These are phyloP conservation scores for Atkinsonella texensis DNA, from an alignment of 2,329 filamentous ascomycete species.

Conservation along the genomic window DNA sequence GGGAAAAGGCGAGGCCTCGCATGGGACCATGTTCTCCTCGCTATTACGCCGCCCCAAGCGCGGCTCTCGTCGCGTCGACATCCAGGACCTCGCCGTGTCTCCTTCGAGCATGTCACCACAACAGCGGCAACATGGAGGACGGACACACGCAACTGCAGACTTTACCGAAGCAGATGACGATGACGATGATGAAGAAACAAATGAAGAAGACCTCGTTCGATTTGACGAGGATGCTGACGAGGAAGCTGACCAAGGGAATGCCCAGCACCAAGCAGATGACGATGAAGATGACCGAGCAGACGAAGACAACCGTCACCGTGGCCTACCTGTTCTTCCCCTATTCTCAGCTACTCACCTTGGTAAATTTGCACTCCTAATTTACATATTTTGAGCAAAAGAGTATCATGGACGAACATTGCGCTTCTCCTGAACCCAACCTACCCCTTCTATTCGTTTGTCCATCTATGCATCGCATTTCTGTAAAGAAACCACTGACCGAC, in stretches of 20 bases:
- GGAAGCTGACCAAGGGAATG: conserved; percentile 29
- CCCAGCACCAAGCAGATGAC: conserved; percentile 35
- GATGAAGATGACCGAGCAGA: conserved; percentile 37
- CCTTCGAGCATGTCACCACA: conserved; percentile 18
- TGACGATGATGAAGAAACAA: conserved; percentile 28
- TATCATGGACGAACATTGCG: not conserved
- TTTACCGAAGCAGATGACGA: conserved; percentile 52
- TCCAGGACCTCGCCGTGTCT: conserved; percentile 18
- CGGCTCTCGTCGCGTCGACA: conserved; percentile 21
- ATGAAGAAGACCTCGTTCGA: conserved; percentile 19
- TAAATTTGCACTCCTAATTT: conserved; percentile 22
- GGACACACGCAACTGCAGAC: conserved; percentile 47
- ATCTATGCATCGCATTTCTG: not conserved
- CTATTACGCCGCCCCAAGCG: conserved; percentile 22
- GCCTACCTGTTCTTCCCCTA: conserved; percentile 50
- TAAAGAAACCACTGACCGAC: not conserved
- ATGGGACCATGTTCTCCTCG: conserved; percentile 25
- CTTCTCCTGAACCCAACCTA: not conserved
- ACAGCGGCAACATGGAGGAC: conserved; percentile 15
- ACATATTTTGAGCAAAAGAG: not conserved
- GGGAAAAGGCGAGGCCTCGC: conserved; percentile 1
- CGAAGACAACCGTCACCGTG: conserved; percentile 28
- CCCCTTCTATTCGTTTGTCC: not conserved
- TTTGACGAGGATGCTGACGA: conserved; percentile 31
- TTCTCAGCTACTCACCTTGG: conserved; percentile 71